These are phyloP conservation scores for Calonectria pauciramosa DNA, from an alignment of 2,329 filamentous ascomycete species.

Conservation along the genomic window DNA sequence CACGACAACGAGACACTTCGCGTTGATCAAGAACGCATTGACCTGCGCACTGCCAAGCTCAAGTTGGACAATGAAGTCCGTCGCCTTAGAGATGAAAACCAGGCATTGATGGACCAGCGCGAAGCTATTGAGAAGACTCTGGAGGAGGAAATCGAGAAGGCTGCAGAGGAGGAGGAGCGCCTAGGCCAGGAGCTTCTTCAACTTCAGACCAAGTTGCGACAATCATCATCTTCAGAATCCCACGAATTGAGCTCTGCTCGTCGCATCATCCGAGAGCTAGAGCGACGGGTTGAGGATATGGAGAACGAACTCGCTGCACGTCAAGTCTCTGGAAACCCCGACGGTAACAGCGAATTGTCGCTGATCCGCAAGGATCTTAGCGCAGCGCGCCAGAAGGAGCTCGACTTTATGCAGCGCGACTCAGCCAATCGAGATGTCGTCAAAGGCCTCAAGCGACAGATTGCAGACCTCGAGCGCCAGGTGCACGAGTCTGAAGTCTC, in stretches of 20 bases:
- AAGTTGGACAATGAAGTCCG: conserved; percentile 78
- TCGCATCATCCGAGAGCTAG: conserved; percentile 75
- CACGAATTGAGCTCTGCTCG: conserved; percentile 71
- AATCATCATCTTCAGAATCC: conserved; percentile 62
- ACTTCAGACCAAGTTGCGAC: conserved; percentile 61
- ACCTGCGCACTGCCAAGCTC: conserved; percentile 76
- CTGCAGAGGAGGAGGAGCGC: conserved; percentile 75
- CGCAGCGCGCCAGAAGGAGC: conserved; percentile 75
- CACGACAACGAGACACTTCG: conserved; percentile 71
- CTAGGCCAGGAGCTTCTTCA: conserved; percentile 68
- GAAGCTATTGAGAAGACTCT: conserved; percentile 73
- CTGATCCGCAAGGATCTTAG: conserved; percentile 74
- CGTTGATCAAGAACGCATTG: conserved; percentile 77
- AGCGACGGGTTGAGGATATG: conserved; percentile 70
- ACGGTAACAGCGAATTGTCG: conserved; percentile 68
- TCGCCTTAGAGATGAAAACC: conserved; percentile 75
- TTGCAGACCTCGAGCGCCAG: conserved; percentile 76
- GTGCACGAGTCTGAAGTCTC: conserved; percentile 75
- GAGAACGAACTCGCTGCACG: conserved; percentile 58
- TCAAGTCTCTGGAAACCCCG: conserved; percentile 51
- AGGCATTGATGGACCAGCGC: conserved; percentile 67
- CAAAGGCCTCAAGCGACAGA: conserved; percentile 73
- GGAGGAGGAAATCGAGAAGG: conserved; percentile 75
- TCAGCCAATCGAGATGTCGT: conserved; percentile 72
- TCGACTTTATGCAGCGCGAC: conserved; percentile 76